Evolutionary conservation across 2,329 filamentous ascomycete species (phyloP).

Genomic region (Curvularia sp.): DNA sequence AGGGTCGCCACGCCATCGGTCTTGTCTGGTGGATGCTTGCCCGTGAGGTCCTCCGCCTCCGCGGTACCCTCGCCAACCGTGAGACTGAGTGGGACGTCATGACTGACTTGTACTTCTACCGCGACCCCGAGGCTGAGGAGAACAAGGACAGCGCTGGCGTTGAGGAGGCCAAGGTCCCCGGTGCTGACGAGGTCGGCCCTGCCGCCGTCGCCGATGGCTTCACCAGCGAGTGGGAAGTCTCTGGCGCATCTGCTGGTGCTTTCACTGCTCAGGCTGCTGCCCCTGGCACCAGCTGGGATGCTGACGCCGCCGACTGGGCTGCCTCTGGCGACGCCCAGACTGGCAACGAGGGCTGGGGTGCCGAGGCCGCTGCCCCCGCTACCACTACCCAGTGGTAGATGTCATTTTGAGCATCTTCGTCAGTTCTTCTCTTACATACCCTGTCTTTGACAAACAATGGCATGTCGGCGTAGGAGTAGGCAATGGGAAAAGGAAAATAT

Average conservation of each 20-base stretch:
- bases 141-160: constrained; percentile 87
- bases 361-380: constrained; percentile 47
- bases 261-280: constrained; percentile 65
- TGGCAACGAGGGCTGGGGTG: constrained; percentile 62
- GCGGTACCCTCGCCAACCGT: constrained; percentile 93
- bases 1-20: constrained; percentile 99
- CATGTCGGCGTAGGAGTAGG: constrained; percentile 43
- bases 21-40: constrained; percentile 99
- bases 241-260: constrained; percentile 68
- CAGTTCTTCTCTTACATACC: constrained; percentile 40
- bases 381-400: constrained; percentile 56
- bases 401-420: constrained; percentile 22
- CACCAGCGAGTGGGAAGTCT: constrained; percentile 85
- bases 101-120: constrained; percentile 99
- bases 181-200: constrained; percentile 82
- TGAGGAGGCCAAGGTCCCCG: constrained; percentile 85
- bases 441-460: constrained; percentile 41
- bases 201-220: constrained; percentile 81
- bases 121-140: constrained; percentile 98
- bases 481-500: constrained; percentile 34
- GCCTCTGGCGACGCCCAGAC: constrained; percentile 60
- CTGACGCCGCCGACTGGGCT: constrained; percentile 73
- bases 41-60: constrained; percentile 98
- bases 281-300: constrained; percentile 69
- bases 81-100: constrained; percentile 99